Base-by-base conservation (phyloP, 1,139 yeast species). In the Scheffersomyces titani region DNA sequence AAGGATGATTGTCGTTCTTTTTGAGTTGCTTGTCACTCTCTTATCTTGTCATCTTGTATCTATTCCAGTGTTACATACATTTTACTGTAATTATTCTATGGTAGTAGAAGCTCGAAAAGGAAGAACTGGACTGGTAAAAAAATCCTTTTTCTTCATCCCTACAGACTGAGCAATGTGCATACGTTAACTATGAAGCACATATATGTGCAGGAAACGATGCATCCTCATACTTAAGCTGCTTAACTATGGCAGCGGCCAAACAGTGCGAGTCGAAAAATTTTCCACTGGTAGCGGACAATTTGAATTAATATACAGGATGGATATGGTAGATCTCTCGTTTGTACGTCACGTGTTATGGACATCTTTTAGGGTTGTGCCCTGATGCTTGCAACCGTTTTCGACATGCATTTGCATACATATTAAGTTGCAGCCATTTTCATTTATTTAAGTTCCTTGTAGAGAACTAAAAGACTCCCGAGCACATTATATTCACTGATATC, bases 51-150 rank as follows among this genome's bases (percentile, higher is more conserved):
- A 30, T 30, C 40, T 30, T 16, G 9, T 30, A 30, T 30, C 13
- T 19, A 21, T 30, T 18, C 21, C 19, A 22, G 13, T 50, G n/a
- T 47, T 54, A 63, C 65, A 62, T 63, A 63, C 65, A 63, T 63
- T 56, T 59, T 63, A 61, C 63, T 61, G 59, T 60, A 60, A 45
- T 53, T 50, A 52, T 55, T 57, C 60, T 59, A 55, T 55, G 59
- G 57, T 54, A 54, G 54, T 54, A 58, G 56, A 55, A 46, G 24
- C 24, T 46, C 49, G 13, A 46, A 30, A 30, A 30, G 40, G 40
- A 30, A 30, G 40, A 30, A 30, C 40, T 30, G 16, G 40, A 30
- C 40, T 30, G 40, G 40, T 30, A 30, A 30, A 30, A 30, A 30
- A 30, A 30, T 30, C 40, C 40, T 30, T 30, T 22, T 30, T 30